Percentiles rank a stretch among this genome's conserved stretches.
Conservation (phyloP, 164 flowering plant species). For the Piper betle region DNA sequence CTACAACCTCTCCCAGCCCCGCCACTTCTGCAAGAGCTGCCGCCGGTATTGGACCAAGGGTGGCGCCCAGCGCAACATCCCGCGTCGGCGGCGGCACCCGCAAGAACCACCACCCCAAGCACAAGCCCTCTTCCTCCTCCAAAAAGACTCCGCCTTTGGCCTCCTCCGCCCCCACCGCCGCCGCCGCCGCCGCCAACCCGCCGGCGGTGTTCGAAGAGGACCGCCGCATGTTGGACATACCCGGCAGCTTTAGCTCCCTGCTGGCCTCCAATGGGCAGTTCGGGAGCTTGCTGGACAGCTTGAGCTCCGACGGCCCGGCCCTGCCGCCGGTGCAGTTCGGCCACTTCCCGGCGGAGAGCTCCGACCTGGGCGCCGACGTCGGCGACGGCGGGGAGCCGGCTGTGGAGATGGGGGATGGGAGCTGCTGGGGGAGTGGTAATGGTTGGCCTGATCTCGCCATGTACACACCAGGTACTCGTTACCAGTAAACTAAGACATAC, state of each 20-base stretch:
- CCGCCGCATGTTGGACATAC: slow-evolving; percentile 20
- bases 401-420: slow-evolving; percentile 23
- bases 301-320: slow-evolving; percentile 17
- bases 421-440: slow-evolving; percentile 29
- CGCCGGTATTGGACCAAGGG: slow-evolving; percentile 27
- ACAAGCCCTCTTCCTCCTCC: slow-evolving; percentile 15
- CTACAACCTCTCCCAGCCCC: slow-evolving; percentile 26
- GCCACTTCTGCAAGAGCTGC: slow-evolving; percentile 26
- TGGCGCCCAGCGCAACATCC: slow-evolving; percentile 57
- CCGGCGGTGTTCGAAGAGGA: slow-evolving; percentile 15
- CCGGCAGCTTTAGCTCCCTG: slow-evolving; percentile 27
- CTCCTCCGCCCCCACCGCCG: too few species aligned
- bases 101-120: slow-evolving; percentile 28
- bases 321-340: slow-evolving; percentile 14
- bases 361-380: too few species aligned
- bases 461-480: slow-evolving; percentile 50
- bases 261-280: slow-evolving; percentile 27
- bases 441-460: slow-evolving; percentile 78
- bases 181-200: slow-evolving; percentile 6
- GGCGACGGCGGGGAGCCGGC: too few species aligned
- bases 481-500: slow-evolving; percentile 16
- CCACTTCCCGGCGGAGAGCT: slow-evolving; percentile 9
- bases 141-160: slow-evolving; percentile 10
- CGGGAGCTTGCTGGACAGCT: slow-evolving; percentile 25
- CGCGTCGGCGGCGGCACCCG: slow-evolving; percentile 65